Evolutionary conservation across 345 rosid genomes (phyloP).

Genomic region (Eucalyptus fibrosa): DNA sequence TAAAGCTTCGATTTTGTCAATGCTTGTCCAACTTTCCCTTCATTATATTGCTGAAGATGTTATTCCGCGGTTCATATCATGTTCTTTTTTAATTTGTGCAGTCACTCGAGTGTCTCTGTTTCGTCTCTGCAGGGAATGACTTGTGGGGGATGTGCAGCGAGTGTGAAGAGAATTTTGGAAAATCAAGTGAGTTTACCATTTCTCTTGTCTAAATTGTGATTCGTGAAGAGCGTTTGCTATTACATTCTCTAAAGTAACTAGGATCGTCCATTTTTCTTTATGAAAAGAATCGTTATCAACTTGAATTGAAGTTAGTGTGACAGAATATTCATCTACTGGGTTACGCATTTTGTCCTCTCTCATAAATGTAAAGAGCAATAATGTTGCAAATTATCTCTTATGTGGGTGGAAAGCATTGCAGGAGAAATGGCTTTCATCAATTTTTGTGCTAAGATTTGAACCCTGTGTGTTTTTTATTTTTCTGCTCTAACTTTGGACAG

Average conservation of each 20-base stretch:
- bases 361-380: not conserved
- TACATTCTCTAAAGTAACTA: not conserved
- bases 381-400: not conserved
- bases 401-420: not conserved
- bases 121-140: conserved; percentile 64
- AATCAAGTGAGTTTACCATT: conserved; percentile 47
- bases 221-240: not conserved
- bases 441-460: not conserved
- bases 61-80: not conserved
- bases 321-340: not conserved
- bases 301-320: not conserved
- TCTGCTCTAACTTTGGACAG: conserved; percentile 21
- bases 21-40: not conserved
- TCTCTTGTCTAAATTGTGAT: not conserved
- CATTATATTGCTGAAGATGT: not conserved
- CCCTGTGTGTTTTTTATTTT: not conserved
- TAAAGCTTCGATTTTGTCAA: not conserved
- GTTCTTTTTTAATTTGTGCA: not conserved
- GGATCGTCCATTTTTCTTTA: not conserved
- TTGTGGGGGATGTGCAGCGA: conserved; percentile 98
- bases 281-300: not conserved
- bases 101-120: not conserved
- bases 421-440: not conserved
- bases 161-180: conserved; percentile 90
- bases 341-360: not conserved